Percentiles rank a stretch among this genome's conserved stretches.
Conservation (phyloP, 164 flowering plant genomes). For the Stephania japonica region DNA sequence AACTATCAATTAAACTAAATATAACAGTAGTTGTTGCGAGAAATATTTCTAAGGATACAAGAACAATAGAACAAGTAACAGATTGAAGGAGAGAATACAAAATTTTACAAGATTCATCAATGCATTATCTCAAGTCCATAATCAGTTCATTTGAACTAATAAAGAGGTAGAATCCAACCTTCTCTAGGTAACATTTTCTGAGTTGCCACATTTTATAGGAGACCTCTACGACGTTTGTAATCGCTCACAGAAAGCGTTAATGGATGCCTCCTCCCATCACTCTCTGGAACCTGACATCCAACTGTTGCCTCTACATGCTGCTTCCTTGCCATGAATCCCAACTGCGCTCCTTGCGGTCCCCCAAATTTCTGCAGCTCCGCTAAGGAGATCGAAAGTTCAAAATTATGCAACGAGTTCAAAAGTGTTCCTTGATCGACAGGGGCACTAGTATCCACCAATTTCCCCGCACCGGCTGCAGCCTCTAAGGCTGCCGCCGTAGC, state of each 20-base stretch:
- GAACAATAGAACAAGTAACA: not conserved
- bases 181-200: not conserved
- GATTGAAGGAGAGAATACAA: not conserved
- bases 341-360: conserved; percentile 67
- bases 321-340: conserved; percentile 84
- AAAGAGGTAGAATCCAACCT: not conserved
- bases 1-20: not conserved
- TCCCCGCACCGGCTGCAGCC: conserved; percentile 94
- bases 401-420: conserved; percentile 60
- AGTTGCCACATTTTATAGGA: conserved; percentile 37
- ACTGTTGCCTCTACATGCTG: conserved; percentile 80
- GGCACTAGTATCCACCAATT: conserved; percentile 85
- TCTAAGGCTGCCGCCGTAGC: conserved; percentile 82
- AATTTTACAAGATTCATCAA: not conserved
- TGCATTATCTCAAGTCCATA: not conserved
- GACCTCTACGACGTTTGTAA: conserved; percentile 89
- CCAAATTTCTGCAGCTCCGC: conserved; percentile 64
- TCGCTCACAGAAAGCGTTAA: conserved; percentile 76
- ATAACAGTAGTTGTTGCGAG: not conserved
- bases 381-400: conserved; percentile 78
- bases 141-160: not conserved
- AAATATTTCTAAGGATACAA: not conserved
- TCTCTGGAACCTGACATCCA: conserved; percentile 68
- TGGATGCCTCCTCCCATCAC: conserved; percentile 85
- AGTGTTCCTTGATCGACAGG: conserved; percentile 91